phyloP scores from a whole-genome alignment of 225 moss, liverwort and hornwort species.

The Sphagnum contortum region DNA sequence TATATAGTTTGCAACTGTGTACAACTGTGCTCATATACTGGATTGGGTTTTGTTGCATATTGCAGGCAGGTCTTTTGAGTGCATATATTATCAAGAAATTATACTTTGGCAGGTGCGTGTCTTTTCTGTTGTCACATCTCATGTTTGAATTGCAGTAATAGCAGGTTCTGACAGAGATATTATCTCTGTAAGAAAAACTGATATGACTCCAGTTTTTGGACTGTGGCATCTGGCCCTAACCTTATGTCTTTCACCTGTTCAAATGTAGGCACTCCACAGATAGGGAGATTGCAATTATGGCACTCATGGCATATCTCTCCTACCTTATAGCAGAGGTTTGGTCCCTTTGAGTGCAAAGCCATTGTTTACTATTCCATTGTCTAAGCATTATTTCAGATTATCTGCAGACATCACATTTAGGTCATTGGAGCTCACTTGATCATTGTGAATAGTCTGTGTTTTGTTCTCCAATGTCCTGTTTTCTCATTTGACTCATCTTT shows the following conservation, averaged over 20 bases:
- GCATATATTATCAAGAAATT: slow-evolving; percentile 87
- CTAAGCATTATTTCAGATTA: too few species aligned
- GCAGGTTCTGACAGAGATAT: neutral
- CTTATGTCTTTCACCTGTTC: too few species aligned
- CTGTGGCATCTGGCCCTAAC: too few species aligned
- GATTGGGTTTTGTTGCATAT: slow-evolving; percentile 1
- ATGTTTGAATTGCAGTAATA: neutral
- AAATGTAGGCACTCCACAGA: slow-evolving; percentile 75
- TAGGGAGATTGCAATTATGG: slow-evolving; percentile 90
- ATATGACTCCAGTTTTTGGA: too few species aligned
- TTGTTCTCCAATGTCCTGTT: too few species aligned
- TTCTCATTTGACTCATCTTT: too few species aligned
- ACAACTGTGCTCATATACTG: too few species aligned
- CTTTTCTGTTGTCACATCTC: neutral
- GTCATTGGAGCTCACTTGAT: too few species aligned
- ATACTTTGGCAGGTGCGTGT: slow-evolving; percentile 51
- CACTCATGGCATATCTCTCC: slow-evolving; percentile 81
- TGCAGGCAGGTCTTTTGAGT: slow-evolving; percentile 65
- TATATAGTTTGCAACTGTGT: too few species aligned
- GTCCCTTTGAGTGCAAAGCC: neutral
- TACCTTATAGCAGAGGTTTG: slow-evolving; percentile 75
- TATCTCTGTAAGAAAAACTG: too few species aligned
- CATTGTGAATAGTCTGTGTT: too few species aligned
- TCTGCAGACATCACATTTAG: too few species aligned
- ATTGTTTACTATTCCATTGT: neutral